Evolutionary conservation across 108 stramenopile genomes (phyloP).

Genomic region (Asterionellopsis glacialis): DNA sequence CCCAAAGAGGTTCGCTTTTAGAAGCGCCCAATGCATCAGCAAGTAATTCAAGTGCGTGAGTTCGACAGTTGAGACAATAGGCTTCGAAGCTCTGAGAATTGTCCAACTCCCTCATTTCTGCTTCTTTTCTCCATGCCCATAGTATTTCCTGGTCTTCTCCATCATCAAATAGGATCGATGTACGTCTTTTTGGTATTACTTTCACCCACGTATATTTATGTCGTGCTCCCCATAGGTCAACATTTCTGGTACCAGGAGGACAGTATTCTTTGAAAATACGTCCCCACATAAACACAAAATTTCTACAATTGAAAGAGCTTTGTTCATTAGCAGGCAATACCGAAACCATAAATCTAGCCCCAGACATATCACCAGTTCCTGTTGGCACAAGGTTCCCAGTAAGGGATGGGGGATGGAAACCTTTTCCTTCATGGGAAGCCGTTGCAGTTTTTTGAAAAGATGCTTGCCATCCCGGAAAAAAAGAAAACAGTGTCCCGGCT

Average conservation of each 20-base stretch:
- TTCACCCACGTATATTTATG: constrained; percentile 21
- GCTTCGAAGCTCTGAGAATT: not conserved
- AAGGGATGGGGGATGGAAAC: too few relatives aligned
- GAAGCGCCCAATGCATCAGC: constrained; percentile 42
- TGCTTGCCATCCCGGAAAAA: not conserved
- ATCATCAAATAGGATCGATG: too few relatives aligned
- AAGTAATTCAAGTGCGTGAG: constrained; percentile 33
- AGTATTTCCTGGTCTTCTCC: too few relatives aligned
- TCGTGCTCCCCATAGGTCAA: constrained; percentile 35
- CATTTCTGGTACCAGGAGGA: constrained; percentile 11
- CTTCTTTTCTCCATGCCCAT: too few relatives aligned
- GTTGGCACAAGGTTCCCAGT: not conserved
- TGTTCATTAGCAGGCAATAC: too few relatives aligned
- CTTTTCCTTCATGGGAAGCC: too few relatives aligned
- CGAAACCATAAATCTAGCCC: too few relatives aligned
- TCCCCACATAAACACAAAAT: constrained; percentile 20
- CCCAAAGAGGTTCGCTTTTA: constrained; percentile 53
- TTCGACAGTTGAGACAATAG: constrained; percentile 46
- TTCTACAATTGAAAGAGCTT: too few relatives aligned
- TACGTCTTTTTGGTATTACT: not conserved
- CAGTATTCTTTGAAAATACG: constrained; percentile 30
- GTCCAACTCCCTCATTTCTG: not conserved
- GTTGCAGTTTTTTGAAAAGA: not conserved
- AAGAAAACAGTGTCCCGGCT: not conserved
- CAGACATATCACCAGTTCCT: constrained; percentile 16